Evolutionary conservation across 305 asterid species (phyloP), one percentile per base, ranked within the genome.

Genomic region (Euphrasia arctica): DNA sequence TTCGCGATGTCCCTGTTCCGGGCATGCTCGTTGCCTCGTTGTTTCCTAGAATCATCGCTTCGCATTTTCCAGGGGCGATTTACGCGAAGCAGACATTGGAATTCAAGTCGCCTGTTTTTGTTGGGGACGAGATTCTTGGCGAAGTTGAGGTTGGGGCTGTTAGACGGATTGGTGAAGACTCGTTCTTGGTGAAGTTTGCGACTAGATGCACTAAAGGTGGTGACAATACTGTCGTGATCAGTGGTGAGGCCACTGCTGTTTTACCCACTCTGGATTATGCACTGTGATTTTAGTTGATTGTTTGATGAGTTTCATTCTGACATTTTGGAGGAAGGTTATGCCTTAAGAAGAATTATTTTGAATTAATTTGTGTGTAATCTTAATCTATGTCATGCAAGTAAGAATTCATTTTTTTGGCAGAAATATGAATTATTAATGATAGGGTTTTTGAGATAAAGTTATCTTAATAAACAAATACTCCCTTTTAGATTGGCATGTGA

Each of bases 1-100:
- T 83, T 62, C 13, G 1, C 0, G 84, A 73, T 29, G 31, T 65
- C 62, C 72, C 79, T 3, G 80, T 88, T 64, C 95, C 91, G 0
- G 90, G 96, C 68, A 79, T 85, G 78, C 84, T 18, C 22, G 22
- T 18, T 18, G 22, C 22, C 22, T 18, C 22, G 22, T 18, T 18
- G 22, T 18, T 18, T 18, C 22, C 22, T 18, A 18, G 22, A 18
- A 18, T 18, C 22, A 18, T 18, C 22, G 22, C 22, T 18, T 85
- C 83, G 49, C 75, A 80, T 69, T 85, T 83, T 56, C 89, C 91
- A 18, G 89, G 94, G 34, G 89, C 91, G 32, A 73, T 88, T 9
- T 85, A 88, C 55, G 86, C 74, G 76, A 79, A 87, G 65, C 91
- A 85, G 45, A 77, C 70, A 0, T 51, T 88, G 79, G 85, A 85